These are phyloP conservation scores for Puccinia triticina DNA, from an alignment of 1,284 basidiomycete species.

Conservation along the genomic window DNA sequence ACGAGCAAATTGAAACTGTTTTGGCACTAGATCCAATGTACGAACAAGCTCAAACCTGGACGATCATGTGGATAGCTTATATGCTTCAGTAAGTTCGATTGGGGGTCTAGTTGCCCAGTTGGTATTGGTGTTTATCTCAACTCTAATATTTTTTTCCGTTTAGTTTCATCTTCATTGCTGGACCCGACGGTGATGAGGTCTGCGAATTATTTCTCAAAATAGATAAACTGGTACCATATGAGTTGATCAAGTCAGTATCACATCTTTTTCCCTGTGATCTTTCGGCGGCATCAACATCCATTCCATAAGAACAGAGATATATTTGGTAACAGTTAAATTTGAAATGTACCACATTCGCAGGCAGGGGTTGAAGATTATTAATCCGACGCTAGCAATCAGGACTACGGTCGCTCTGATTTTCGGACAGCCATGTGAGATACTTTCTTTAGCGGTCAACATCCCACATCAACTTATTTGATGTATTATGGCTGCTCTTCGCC, in stretches of 20 bases:
- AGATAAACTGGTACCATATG: constrained; percentile 45
- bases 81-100: constrained; percentile 32
- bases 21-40: constrained; percentile 32
- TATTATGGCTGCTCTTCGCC: background rate
- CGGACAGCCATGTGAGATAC: constrained; percentile 49
- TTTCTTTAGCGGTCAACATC: background rate
- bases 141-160: background rate
- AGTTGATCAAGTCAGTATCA: constrained; percentile 44
- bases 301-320: background rate
- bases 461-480: background rate
- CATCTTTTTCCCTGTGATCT: background rate
- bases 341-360: background rate
- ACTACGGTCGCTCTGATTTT: constrained; percentile 38
- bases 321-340: background rate
- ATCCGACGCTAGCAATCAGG: constrained; percentile 44
- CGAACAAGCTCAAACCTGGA: constrained; percentile 37
- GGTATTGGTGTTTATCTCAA: background rate
- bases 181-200: constrained; percentile 42
- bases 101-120: background rate
- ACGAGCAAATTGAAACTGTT: constrained; percentile 10
- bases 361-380: constrained; percentile 49
- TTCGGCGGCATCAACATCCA: background rate
- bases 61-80: constrained; percentile 41
- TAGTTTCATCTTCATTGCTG: constrained; percentile 47
- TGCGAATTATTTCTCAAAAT: constrained; percentile 38